Conservation (phyloP, 1,284 basidiomycete species). For the Tausonia pullulans region DNA sequence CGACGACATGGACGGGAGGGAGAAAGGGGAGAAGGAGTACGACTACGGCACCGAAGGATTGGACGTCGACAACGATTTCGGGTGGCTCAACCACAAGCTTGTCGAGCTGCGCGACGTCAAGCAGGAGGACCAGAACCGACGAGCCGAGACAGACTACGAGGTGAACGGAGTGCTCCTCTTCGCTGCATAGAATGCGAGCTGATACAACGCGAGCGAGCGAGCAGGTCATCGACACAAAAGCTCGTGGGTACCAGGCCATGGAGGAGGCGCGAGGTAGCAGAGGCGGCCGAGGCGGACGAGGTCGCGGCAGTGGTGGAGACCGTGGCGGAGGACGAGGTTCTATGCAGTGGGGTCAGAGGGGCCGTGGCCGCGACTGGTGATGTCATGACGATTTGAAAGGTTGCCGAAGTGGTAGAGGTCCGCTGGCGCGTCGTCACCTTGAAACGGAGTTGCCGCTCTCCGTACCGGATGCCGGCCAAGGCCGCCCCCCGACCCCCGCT, state of each 20-base stretch:
- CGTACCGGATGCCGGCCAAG: too few species aligned
- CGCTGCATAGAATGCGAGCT: neutral
- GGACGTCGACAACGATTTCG: slow-evolving; percentile 70
- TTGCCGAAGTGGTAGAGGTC: too few species aligned
- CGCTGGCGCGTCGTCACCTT: too few species aligned
- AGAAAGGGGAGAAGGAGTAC: slow-evolving; percentile 15
- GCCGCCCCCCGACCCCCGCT: too few species aligned
- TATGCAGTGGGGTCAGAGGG: too few species aligned
- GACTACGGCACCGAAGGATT: slow-evolving; percentile 45
- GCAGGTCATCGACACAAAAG: neutral
- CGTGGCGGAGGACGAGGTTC: too few species aligned
- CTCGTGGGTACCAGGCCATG: neutral
- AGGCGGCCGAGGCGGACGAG: too few species aligned
- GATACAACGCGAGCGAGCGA: too few species aligned
- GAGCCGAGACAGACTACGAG: slow-evolving; percentile 81
- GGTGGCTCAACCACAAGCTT: slow-evolving; percentile 63
- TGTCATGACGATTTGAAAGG: too few species aligned
- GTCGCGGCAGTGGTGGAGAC: too few species aligned
- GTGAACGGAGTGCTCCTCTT: slow-evolving; percentile 40
- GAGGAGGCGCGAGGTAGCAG: neutral
- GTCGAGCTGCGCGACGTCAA: slow-evolving; percentile 65
- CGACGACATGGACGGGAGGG: slow-evolving; percentile 31
- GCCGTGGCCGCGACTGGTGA: too few species aligned
- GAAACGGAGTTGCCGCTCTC: too few species aligned
- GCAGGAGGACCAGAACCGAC: slow-evolving; percentile 51